Conservation (phyloP, 2,329 filamentous ascomycete genomes). For the Sporothrix pallida region DNA sequence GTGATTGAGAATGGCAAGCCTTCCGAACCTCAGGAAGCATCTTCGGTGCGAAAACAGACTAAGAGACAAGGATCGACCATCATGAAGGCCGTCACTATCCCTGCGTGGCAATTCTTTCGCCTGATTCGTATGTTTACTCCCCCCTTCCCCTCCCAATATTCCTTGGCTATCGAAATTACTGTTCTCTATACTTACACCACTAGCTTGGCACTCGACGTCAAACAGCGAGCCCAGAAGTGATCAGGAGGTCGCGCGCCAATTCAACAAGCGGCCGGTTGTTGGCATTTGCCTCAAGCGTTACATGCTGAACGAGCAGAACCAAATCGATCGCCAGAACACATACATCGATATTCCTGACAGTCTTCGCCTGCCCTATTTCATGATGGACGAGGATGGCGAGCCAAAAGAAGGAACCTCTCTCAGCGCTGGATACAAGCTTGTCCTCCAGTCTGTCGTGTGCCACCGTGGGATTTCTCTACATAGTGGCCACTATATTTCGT, state of each 20-base stretch:
- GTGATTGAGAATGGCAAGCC: conserved; percentile 58
- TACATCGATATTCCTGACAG: conserved; percentile 86
- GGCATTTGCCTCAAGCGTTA: conserved; percentile 95
- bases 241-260: conserved; percentile 85
- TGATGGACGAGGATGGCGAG: conserved; percentile 74
- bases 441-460: conserved; percentile 89
- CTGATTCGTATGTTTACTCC: conserved; percentile 72
- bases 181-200: conserved; percentile 28
- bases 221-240: conserved; percentile 65
- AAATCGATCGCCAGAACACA: conserved; percentile 74
- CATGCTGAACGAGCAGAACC: conserved; percentile 71
- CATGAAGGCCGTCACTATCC: conserved; percentile 87
- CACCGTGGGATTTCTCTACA: conserved; percentile 85
- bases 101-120: conserved; percentile 97
- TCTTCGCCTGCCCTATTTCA: conserved; percentile 87
- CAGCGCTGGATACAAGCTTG: conserved; percentile 89
- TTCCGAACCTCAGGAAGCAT: conserved; percentile 47
- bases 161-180: no score
- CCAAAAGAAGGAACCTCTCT: conserved; percentile 66
- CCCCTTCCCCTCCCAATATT: no score
- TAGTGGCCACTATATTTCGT: conserved; percentile 88
- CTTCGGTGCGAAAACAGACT: conserved; percentile 52
- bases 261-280: conserved; percentile 82
- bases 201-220: conserved; percentile 80
- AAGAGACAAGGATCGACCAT: conserved; percentile 56